Evolutionary conservation across 805 yeast species (phyloP).

Genomic region (Saccharomycodes ludwigii): DNA sequence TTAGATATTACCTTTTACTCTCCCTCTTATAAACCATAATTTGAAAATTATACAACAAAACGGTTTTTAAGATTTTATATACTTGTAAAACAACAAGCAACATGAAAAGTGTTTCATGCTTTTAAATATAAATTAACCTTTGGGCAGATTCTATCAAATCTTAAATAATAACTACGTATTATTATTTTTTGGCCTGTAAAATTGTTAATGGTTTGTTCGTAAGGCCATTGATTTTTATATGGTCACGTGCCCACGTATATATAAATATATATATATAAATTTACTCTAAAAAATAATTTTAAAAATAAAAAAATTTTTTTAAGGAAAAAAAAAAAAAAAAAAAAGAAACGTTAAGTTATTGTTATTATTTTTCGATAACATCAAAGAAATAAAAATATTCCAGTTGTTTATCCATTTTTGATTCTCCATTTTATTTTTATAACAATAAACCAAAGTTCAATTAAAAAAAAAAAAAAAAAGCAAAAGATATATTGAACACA

Average conservation of each 20-base stretch:
- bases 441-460: background rate
- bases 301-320: too few relatives aligned
- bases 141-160: too few relatives aligned
- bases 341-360: background rate
- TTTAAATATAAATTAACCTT: too few relatives aligned
- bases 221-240: too few relatives aligned
- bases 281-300: too few relatives aligned
- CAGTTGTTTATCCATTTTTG: slow-evolving; percentile 2
- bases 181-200: too few relatives aligned
- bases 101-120: slow-evolving; percentile 1
- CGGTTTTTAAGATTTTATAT: background rate
- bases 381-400: background rate
- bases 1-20: background rate
- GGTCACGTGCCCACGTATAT: too few relatives aligned
- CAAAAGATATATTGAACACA: background rate
- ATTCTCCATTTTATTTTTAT: slow-evolving; percentile 7
- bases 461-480: too few relatives aligned
- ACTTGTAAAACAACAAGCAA: background rate
- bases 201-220: too few relatives aligned
- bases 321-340: background rate
- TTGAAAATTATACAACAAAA: background rate
- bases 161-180: too few relatives aligned
- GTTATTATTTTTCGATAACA: background rate
- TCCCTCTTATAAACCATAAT: background rate
- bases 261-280: too few relatives aligned